phyloP scores from a whole-genome alignment of 169 alveolate genomes.

The Plasmodium knowlesi region DNA sequence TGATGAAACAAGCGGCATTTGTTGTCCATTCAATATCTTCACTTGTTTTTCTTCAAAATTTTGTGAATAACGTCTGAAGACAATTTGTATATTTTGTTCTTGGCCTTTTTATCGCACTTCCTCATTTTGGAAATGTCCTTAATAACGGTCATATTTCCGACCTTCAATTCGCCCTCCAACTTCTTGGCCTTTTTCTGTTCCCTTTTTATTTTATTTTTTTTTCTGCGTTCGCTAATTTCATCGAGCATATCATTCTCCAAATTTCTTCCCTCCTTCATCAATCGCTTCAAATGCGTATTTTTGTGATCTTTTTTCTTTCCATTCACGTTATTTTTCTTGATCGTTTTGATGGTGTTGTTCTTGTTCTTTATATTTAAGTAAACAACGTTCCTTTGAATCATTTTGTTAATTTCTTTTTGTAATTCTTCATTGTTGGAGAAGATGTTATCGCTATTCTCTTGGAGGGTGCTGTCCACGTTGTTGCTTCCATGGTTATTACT shows the following conservation, averaged over 20 bases:
- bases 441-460: not conserved
- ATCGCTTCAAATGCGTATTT: constrained; percentile 9
- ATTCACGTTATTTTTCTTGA: not conserved
- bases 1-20: not conserved
- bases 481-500: not conserved
- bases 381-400: constrained; percentile 51
- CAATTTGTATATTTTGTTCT: constrained; percentile 55
- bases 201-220: constrained; percentile 61
- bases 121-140: constrained; percentile 70
- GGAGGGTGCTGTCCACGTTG: not conserved
- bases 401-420: constrained; percentile 53
- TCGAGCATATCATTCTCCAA: constrained; percentile 63
- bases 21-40: not conserved
- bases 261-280: constrained; percentile 35
- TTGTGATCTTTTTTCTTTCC: constrained; percentile 16
- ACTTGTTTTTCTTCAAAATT: constrained; percentile 44
- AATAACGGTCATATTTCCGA: constrained; percentile 75
- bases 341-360: not conserved
- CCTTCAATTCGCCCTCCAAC: constrained; percentile 69
- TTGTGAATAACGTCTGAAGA: constrained; percentile 47
- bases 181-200: constrained; percentile 68
- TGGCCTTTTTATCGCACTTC: constrained; percentile 65
- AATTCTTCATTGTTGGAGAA: constrained; percentile 11
- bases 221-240: constrained; percentile 74
- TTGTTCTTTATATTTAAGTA: constrained; percentile 24